These are phyloP conservation scores for Blastomyces gilchristii DNA, from an alignment of 2,329 filamentous ascomycete species.

Conservation along the genomic window DNA sequence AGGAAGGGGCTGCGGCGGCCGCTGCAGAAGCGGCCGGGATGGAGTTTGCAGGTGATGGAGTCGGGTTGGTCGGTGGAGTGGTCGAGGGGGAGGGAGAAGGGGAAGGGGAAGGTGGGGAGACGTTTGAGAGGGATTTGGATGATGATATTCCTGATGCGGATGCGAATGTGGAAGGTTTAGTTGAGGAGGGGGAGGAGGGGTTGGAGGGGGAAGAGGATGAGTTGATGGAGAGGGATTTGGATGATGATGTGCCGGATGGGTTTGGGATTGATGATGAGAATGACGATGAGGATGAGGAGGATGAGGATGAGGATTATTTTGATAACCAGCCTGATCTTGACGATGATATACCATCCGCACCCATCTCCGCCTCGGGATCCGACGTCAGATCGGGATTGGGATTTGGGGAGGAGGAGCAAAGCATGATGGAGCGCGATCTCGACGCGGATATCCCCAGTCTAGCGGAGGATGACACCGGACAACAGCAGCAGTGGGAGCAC, in stretches of 20 bases:
- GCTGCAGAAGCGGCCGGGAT: conserved; percentile 56
- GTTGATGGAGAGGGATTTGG: conserved; percentile 49
- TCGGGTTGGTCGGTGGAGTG: conserved; percentile 62
- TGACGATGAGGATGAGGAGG: conserved; percentile 30
- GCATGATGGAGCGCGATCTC: conserved; percentile 58
- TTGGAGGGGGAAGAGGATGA: conserved; percentile 44
- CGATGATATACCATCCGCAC: conserved; percentile 26
- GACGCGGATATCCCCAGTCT: conserved; percentile 60
- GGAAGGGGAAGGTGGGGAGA: conserved; percentile 25
- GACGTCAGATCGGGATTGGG: too few relatives aligned
- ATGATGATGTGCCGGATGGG: conserved; percentile 31
- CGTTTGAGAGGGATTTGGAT: conserved; percentile 33
- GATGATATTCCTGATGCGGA: conserved; percentile 39
- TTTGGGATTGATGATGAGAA: conserved; percentile 28
- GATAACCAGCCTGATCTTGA: conserved; percentile 36
- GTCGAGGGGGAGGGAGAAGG: conserved; percentile 39
- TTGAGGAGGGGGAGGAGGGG: conserved; percentile 37
- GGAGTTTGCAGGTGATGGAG: conserved; percentile 33
- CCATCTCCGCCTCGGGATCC: conserved; percentile 11
- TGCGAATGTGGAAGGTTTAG: conserved; percentile 37
- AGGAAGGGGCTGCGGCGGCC: conserved; percentile 69
- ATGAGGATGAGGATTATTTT: conserved; percentile 36
- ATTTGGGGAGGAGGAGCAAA: conserved; percentile 23
- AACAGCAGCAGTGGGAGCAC: conserved; percentile 60
- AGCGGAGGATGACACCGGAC: conserved; percentile 34